Conservation (phyloP, 805 yeast genomes). For the Monosporozyma servazzii region DNA sequence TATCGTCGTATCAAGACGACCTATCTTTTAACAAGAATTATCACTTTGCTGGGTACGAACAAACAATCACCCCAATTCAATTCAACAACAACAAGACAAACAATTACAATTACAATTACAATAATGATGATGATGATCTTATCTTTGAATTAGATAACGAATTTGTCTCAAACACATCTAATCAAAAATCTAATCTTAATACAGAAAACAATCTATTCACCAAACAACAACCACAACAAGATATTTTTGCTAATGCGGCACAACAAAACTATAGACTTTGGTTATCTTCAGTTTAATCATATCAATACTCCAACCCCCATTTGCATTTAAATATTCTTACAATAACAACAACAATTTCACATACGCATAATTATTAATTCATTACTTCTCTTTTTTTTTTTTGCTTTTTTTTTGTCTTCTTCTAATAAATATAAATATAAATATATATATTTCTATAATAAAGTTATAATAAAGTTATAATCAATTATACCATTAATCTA, state of each 20-base stretch:
- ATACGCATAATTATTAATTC: background rate
- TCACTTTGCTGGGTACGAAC: background rate
- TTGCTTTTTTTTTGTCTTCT: background rate
- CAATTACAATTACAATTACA: background rate
- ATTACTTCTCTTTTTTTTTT: background rate
- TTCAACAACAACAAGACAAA: background rate
- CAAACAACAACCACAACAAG: conserved; percentile 2
- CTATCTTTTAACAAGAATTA: conserved; percentile 1
- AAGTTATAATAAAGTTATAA: too few species aligned
- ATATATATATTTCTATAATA: too few species aligned
- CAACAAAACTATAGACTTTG: conserved; percentile 25
- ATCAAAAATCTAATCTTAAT: background rate
- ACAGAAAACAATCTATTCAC: background rate
- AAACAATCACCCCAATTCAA: background rate
- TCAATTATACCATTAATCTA: background rate
- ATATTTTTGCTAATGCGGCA: conserved; percentile 18
- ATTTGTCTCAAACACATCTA: background rate
- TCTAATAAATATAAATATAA: background rate
- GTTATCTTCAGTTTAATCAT: conserved; percentile 14
- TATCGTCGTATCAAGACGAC: conserved; percentile 3
- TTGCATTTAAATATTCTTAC: background rate
- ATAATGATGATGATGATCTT: conserved; percentile 5
- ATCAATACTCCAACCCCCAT: background rate
- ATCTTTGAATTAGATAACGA: conserved; percentile 6
- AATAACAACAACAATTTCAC: background rate